phyloP scores from a whole-genome alignment of 1,284 basidiomycete species.

The Cryptococcus wingfieldii region DNA sequence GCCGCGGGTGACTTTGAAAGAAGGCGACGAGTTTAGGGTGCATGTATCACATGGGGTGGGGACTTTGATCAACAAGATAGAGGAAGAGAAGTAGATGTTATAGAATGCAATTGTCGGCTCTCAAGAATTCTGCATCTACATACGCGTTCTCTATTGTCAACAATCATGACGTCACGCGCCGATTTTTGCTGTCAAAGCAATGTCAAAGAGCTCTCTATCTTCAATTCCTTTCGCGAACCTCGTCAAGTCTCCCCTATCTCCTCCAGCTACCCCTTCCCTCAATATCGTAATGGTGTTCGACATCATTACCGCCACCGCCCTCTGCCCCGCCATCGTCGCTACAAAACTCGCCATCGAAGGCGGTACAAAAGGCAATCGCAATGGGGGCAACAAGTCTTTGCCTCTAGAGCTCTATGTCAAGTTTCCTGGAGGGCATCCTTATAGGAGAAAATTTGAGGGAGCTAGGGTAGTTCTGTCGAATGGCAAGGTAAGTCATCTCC shows the following conservation, averaged over 20 bases:
- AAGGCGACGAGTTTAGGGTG: slow-evolving; percentile 50
- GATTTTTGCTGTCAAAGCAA: not conserved
- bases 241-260: not conserved
- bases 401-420: slow-evolving; percentile 11
- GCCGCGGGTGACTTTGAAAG: slow-evolving; percentile 36
- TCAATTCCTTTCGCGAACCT: not conserved
- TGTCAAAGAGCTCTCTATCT: not conserved
- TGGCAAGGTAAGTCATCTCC: slow-evolving; percentile 9
- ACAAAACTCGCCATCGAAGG: slow-evolving; percentile 15
- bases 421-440: slow-evolving; percentile 7
- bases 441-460: slow-evolving; percentile 15
- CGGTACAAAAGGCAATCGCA: slow-evolving; percentile 13
- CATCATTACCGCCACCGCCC: slow-evolving; percentile 16
- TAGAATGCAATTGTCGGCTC: not conserved
- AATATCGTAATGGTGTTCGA: slow-evolving; percentile 13
- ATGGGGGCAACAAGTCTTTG: slow-evolving; percentile 10
- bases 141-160: not conserved
- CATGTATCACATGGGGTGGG: slow-evolving; percentile 48
- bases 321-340: slow-evolving; percentile 18
- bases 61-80: slow-evolving; percentile 49
- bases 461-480: slow-evolving; percentile 15
- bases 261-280: not conserved
- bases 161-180: not conserved
- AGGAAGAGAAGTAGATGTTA: slow-evolving; percentile 36
- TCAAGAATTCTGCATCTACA: too few relatives aligned